phyloP scores from a whole-genome alignment of 345 rosid genomes.

The Aquilaria malaccensis region DNA sequence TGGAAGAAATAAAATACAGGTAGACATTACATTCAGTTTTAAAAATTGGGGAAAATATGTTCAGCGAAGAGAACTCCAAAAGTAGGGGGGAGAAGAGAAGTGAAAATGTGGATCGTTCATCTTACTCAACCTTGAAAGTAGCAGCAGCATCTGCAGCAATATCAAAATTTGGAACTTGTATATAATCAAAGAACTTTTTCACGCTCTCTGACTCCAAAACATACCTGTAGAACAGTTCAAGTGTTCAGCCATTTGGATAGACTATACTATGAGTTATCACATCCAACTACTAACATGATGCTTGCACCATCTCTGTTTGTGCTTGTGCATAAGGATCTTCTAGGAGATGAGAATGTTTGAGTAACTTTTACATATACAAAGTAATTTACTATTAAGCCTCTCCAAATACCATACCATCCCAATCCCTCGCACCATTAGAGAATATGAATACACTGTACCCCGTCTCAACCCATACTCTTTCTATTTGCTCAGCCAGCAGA shows the following conservation, averaged over 20 bases:
- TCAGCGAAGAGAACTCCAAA: neutral
- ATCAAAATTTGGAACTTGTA: conserved; percentile 95
- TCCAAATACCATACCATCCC: too few species aligned
- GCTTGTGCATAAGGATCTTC: too few species aligned
- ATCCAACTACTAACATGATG: too few species aligned
- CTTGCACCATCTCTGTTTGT: too few species aligned
- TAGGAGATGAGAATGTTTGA: too few species aligned
- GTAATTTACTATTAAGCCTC: too few species aligned
- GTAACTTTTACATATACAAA: too few species aligned
- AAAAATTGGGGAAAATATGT: neutral
- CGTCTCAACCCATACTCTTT: too few species aligned
- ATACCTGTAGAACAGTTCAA: conserved; percentile 42
- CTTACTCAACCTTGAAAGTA: conserved; percentile 73
- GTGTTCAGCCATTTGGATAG: neutral
- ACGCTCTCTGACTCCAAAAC: conserved; percentile 80
- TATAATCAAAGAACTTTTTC: conserved; percentile 86
- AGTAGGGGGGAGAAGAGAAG: conserved; percentile 1
- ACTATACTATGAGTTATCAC: too few species aligned
- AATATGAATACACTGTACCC: too few species aligned
- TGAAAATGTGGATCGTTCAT: conserved; percentile 2
- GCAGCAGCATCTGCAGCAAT: conserved; percentile 99
- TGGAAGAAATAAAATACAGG: conserved; percentile 3
- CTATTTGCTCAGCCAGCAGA: too few species aligned
- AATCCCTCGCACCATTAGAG: too few species aligned
- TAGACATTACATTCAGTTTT: neutral